Evolutionary conservation across 2,329 filamentous ascomycete species (phyloP).

Genomic region (Beauveria sp.): DNA sequence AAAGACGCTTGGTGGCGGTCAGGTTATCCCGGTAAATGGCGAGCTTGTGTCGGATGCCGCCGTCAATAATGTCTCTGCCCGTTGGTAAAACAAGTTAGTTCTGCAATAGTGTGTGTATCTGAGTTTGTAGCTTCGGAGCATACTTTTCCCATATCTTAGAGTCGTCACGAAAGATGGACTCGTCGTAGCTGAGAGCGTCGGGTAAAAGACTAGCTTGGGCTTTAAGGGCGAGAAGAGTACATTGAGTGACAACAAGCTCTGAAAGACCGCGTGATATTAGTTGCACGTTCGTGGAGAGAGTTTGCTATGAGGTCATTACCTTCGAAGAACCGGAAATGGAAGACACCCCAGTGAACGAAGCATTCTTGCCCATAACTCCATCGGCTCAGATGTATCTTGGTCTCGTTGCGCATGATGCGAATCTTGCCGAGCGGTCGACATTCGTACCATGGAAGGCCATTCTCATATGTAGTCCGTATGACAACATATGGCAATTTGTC

Average conservation of each 20-base stretch:
- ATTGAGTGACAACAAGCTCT: conserved; percentile 9
- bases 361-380: background rate
- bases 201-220: background rate
- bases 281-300: background rate
- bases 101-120: background rate
- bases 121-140: background rate
- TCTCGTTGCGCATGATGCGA: background rate
- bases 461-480: conserved; percentile 34
- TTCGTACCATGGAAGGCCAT: conserved; percentile 35
- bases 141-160: background rate
- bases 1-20: conserved; percentile 7
- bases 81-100: background rate
- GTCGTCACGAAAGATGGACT: background rate
- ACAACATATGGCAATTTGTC: conserved; percentile 40
- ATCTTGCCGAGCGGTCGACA: conserved; percentile 34
- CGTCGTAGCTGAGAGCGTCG: background rate
- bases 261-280: background rate
- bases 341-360: background rate
- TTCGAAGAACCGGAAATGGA: conserved; percentile 7
- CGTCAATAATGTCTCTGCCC: conserved; percentile 1
- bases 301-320: background rate
- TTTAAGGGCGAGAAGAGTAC: conserved; percentile 7
- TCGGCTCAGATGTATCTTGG: background rate
- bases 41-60: conserved; percentile 8
- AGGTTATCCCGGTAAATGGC: conserved; percentile 6